Conservation (phyloP, 805 yeast genomes). For the Saccharomycodes ludwigii region DNA sequence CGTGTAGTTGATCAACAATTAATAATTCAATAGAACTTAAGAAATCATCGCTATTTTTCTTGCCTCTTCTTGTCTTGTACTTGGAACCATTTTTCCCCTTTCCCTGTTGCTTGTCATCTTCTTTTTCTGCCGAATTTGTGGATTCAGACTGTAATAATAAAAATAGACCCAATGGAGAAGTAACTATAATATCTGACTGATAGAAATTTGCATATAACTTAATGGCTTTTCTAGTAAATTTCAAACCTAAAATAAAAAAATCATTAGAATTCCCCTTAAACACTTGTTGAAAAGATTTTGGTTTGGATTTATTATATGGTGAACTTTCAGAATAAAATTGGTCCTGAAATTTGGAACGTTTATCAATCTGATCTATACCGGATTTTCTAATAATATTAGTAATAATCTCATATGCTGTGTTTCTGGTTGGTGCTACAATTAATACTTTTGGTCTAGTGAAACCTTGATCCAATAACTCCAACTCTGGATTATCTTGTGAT, state of each 20-base stretch:
- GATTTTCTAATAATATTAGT: slow-evolving; percentile 47
- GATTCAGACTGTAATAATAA: slow-evolving; percentile 36
- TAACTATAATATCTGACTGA: slow-evolving; percentile 73
- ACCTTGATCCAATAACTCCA: slow-evolving; percentile 83
- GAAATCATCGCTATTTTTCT: slow-evolving; percentile 64
- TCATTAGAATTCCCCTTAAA: slow-evolving; percentile 89
- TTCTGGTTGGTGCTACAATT: slow-evolving; percentile 73
- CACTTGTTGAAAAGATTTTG: slow-evolving; percentile 66
- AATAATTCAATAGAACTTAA: slow-evolving; percentile 78
- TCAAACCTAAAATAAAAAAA: slow-evolving; percentile 81
- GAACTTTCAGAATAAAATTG: slow-evolving; percentile 51
- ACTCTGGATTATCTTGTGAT: slow-evolving; percentile 31
- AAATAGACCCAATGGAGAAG: slow-evolving; percentile 84
- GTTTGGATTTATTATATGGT: slow-evolving; percentile 41
- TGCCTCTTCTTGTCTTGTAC: slow-evolving; percentile 8
- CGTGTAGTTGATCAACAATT: slow-evolving; percentile 73
- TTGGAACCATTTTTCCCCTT: slow-evolving; percentile 6
- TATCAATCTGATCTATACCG: slow-evolving; percentile 67
- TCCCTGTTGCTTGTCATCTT: background rate
- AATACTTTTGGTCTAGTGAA: slow-evolving; percentile 87
- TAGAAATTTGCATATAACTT: slow-evolving; percentile 78
- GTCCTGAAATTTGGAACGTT: slow-evolving; percentile 56
- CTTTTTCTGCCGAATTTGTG: slow-evolving; percentile 1
- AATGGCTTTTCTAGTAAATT: slow-evolving; percentile 77
- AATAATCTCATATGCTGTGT: slow-evolving; percentile 60